A percentile compares a stretch with the other conserved stretches of the same genome.
phyloP scores from a whole-genome alignment of 2,329 filamentous ascomycete genomes.

The Penicillium nordicum region DNA sequence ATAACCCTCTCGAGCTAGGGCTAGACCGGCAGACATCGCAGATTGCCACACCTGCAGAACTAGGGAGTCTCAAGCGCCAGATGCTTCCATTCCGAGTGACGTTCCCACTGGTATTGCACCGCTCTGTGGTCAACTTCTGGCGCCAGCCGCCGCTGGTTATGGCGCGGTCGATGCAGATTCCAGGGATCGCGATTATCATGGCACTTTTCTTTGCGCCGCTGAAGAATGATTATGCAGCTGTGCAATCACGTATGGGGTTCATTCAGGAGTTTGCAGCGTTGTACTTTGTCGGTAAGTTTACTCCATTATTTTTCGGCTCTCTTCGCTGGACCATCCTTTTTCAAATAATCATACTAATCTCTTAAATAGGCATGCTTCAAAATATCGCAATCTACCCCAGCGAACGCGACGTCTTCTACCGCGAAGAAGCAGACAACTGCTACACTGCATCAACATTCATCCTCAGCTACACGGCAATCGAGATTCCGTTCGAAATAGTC shows the following conservation, averaged over 20 bases:
- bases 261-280: conserved; percentile 65
- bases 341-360: neutral
- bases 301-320: neutral
- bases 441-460: conserved; percentile 71
- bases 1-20: conserved; percentile 10
- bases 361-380: conserved; percentile 67
- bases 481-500: conserved; percentile 68
- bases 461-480: conserved; percentile 65
- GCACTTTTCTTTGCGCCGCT: conserved; percentile 70
- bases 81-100: conserved; percentile 60
- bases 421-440: conserved; percentile 69
- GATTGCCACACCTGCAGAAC: conserved; percentile 66
- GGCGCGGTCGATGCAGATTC: conserved; percentile 64
- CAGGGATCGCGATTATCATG: conserved; percentile 61
- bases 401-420: conserved; percentile 73
- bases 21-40: conserved; percentile 33
- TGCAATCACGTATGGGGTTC: conserved; percentile 72
- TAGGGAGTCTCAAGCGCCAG: conserved; percentile 65
- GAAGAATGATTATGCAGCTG: conserved; percentile 63
- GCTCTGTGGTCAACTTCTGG: conserved; percentile 66
- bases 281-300: conserved; percentile 36
- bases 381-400: conserved; percentile 71
- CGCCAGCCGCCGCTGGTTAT: conserved; percentile 63
- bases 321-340: neutral
- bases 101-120: conserved; percentile 64